A percentile compares a stretch with the other conserved stretches of the same genome.
phyloP scores from a whole-genome alignment of 148 eudicot genomes.

The Rhododendron kiyosumense region DNA sequence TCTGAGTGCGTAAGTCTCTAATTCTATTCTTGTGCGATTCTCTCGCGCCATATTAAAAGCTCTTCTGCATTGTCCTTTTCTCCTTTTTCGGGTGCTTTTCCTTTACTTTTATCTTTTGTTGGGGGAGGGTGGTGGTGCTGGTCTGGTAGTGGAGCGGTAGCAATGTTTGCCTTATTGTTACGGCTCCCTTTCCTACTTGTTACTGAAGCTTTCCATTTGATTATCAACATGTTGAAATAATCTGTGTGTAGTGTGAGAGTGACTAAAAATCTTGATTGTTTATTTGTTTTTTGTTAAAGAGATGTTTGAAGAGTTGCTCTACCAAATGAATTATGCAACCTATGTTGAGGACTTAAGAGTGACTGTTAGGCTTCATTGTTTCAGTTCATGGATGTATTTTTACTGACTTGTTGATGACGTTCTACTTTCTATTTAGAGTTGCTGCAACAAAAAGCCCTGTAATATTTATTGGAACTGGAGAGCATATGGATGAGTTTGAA shows the following conservation, averaged over 20 bases:
- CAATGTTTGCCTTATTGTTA: background rate
- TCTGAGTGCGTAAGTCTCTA: slow-evolving; percentile 90
- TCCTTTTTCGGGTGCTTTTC: background rate
- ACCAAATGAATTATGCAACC: background rate
- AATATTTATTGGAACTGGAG: slow-evolving; percentile 98
- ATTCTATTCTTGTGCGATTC: background rate
- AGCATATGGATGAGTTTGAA: slow-evolving; percentile 99
- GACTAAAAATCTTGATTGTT: background rate
- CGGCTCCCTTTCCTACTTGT: background rate
- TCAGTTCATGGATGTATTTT: background rate
- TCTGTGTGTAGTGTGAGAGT: background rate
- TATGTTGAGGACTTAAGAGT: background rate
- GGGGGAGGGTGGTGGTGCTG: background rate
- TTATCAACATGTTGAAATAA: background rate
- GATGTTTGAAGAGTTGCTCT: background rate
- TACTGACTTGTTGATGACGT: background rate
- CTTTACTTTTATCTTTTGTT: background rate
- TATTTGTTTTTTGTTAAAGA: background rate
- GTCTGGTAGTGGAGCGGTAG: background rate
- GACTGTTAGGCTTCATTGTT: background rate
- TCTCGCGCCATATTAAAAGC: background rate
- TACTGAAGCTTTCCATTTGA: background rate
- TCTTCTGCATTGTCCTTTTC: background rate
- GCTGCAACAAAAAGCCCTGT: slow-evolving; percentile 99
- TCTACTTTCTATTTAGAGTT: slow-evolving; percentile 42